Conservation (phyloP, 805 yeast genomes). For the Middelhovenomyces tepae region DNA sequence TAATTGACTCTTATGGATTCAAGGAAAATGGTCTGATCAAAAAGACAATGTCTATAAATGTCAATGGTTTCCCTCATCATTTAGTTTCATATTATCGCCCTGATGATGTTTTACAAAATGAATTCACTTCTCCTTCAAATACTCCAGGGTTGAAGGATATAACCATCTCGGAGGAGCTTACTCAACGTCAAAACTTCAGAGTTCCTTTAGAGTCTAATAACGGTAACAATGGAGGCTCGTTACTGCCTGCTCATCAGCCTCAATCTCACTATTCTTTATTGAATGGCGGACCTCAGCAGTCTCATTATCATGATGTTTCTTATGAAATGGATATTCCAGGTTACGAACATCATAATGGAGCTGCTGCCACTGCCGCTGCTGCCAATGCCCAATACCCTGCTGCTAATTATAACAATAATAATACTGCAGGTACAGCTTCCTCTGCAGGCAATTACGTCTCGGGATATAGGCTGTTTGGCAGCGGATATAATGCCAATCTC, state of each 20-base stretch:
- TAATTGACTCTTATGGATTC: constrained; percentile 53
- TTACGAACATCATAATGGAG: constrained; percentile 5
- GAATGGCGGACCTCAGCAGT: constrained; percentile 7
- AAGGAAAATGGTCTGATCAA: constrained; percentile 70
- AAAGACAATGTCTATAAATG: constrained; percentile 66
- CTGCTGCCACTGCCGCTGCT: constrained; percentile 6
- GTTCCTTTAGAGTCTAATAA: constrained; percentile 22
- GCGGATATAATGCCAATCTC: constrained; percentile 3
- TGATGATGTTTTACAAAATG: constrained; percentile 57
- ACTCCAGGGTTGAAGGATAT: constrained; percentile 41
- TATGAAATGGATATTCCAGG: constrained; percentile 11
- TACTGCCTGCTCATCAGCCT: constrained; percentile 8
- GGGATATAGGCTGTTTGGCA: neutral
- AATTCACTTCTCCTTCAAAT: constrained; percentile 49
- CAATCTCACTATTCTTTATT: constrained; percentile 8
- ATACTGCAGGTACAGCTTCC: constrained; percentile 7
- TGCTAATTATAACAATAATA: too few species aligned
- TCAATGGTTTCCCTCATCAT: constrained; percentile 40
- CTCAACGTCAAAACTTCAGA: constrained; percentile 26
- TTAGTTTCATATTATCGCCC: constrained; percentile 72
- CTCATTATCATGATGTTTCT: constrained; percentile 8
- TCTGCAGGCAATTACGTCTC: neutral
- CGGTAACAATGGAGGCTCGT: constrained; percentile 3
- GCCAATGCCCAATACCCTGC: constrained; percentile 10
- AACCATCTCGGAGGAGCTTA: constrained; percentile 30